Conservation (phyloP, 2,329 filamentous ascomycete genomes). For the Ceratocystis diversiconidia region DNA sequence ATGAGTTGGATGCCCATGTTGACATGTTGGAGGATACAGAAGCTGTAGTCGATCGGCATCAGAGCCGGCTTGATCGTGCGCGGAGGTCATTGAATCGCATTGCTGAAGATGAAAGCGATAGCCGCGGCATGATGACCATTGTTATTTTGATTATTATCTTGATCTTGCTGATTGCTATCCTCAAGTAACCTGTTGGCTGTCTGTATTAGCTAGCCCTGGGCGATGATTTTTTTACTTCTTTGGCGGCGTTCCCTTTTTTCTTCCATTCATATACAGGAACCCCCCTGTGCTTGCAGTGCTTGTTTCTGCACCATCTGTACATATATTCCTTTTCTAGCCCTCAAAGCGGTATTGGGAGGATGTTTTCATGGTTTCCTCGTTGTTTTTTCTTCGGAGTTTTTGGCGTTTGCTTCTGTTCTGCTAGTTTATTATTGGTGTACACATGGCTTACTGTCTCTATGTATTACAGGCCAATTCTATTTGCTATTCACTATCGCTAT, state of each 20-base stretch:
- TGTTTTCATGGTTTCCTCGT: not conserved
- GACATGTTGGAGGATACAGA: conserved; percentile 83
- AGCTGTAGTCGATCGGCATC: conserved; percentile 65
- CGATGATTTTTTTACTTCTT: not conserved
- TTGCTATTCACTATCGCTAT: not conserved
- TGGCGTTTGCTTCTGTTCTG: not conserved
- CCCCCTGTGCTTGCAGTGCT: not conserved
- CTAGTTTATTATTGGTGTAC: not conserved
- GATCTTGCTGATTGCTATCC: conserved; percentile 64
- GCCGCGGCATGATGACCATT: conserved; percentile 73
- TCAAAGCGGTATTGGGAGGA: not conserved
- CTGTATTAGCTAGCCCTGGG: not conserved
- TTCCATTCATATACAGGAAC: too few relatives aligned
- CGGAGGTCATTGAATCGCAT: conserved; percentile 57
- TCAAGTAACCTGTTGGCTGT: conserved; percentile 44
- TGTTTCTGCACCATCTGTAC: not conserved
- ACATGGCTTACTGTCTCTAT: not conserved
- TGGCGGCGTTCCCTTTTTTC: not conserved
- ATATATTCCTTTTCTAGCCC: conserved; percentile 6
- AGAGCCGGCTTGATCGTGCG: conserved; percentile 60
- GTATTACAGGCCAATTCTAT: not conserved
- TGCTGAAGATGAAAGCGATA: conserved; percentile 61
- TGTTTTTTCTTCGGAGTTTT: not conserved
- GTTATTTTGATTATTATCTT: conserved; percentile 71
- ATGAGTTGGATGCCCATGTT: conserved; percentile 86